Conservation (phyloP, 441 rosid species). For the Corymbia calophylla region DNA sequence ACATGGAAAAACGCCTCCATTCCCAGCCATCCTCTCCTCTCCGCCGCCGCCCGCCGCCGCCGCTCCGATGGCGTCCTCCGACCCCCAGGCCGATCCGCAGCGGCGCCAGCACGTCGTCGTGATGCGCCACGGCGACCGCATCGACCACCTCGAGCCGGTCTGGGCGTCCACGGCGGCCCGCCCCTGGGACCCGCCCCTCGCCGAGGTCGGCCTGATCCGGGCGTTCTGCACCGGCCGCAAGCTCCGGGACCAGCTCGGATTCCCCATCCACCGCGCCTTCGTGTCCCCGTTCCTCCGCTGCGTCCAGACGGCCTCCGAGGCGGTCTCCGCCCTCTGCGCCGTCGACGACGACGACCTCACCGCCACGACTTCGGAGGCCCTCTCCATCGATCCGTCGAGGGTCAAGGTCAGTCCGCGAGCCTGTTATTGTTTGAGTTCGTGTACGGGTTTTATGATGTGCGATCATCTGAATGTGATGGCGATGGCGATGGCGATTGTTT, state of each 20-base stretch:
- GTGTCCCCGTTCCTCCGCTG: slow-evolving; percentile 94
- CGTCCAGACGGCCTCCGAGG: slow-evolving; percentile 71
- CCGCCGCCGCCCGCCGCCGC: neutral
- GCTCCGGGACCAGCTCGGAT: slow-evolving; percentile 33
- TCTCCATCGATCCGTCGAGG: slow-evolving; percentile 43
- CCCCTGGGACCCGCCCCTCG: slow-evolving; percentile 87
- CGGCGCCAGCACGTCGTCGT: slow-evolving; percentile 57
- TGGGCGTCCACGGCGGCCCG: slow-evolving; percentile 54
- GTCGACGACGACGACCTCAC: slow-evolving; percentile 18
- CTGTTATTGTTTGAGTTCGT: neutral
- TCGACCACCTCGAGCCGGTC: slow-evolving; percentile 50
- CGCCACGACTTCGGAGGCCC: slow-evolving; percentile 23
- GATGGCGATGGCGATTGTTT: neutral
- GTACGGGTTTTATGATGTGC: neutral
- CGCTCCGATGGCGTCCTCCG: neutral
- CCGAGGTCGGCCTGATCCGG: slow-evolving; percentile 33
- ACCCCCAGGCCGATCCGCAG: neutral
- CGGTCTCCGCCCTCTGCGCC: slow-evolving; percentile 52
- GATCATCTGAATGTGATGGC: neutral
- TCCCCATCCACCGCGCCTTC: slow-evolving; percentile 71
- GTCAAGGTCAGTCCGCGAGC: slow-evolving; percentile 36
- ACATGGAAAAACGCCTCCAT: neutral
- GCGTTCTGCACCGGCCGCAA: slow-evolving; percentile 49
- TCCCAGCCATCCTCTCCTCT: neutral
- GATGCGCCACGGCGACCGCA: slow-evolving; percentile 88